phyloP scores from a whole-genome alignment of 441 rosid species.

The Populus hybrid region DNA sequence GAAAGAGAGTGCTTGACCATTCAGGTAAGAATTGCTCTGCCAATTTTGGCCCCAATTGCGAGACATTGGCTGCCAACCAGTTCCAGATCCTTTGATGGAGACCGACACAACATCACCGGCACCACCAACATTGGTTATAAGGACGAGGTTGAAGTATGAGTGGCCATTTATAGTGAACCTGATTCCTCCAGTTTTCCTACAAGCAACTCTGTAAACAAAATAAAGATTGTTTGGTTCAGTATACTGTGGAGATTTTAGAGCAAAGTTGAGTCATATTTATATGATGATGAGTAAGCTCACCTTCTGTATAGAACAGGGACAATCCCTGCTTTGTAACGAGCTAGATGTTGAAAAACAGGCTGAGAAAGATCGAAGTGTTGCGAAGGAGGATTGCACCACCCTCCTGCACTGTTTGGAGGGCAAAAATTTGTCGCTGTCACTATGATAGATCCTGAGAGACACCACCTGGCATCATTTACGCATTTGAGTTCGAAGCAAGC shows the following conservation, averaged over 20 bases:
- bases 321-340: constrained; percentile 46
- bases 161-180: constrained; percentile 48
- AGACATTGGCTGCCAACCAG: constrained; percentile 43
- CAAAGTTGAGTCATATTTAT: not conserved
- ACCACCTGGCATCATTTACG: constrained; percentile 57
- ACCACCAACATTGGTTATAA: constrained; percentile 51
- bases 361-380: constrained; percentile 48
- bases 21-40: constrained; percentile 46
- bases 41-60: constrained; percentile 64
- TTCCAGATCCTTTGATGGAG: constrained; percentile 36
- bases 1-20: constrained; percentile 53
- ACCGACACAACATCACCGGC: constrained; percentile 47
- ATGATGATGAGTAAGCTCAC: constrained; percentile 4
- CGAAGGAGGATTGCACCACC: constrained; percentile 52
- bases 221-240: not conserved
- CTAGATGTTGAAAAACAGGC: constrained; percentile 48
- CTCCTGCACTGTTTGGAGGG: constrained; percentile 50
- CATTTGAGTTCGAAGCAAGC: constrained; percentile 73
- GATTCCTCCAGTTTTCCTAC: constrained; percentile 39
- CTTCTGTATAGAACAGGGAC: constrained; percentile 47
- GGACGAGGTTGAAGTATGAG: constrained; percentile 49
- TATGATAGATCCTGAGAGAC: constrained; percentile 50
- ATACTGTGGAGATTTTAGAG: not conserved
- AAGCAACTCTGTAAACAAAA: constrained; percentile 33
- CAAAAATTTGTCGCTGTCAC: constrained; percentile 55